Evolutionary conservation across 1,284 basidiomycete species (phyloP).

Genomic region (Cystobasidiaceae sp.): DNA sequence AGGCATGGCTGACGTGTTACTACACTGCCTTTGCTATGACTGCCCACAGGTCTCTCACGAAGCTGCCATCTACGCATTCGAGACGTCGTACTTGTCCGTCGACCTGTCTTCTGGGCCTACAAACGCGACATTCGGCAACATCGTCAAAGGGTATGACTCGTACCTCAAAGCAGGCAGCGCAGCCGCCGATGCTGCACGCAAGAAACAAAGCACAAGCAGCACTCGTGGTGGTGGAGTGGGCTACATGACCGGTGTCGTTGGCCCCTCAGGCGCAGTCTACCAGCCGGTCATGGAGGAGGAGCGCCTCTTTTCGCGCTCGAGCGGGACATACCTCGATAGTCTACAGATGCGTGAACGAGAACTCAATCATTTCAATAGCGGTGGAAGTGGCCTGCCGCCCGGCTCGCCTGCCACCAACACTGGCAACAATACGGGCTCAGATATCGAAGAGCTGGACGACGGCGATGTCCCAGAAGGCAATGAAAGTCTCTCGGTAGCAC

Average conservation of each 20-base stretch:
- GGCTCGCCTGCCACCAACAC: too few species aligned
- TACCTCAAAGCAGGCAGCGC: slow-evolving; percentile 45
- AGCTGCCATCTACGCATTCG: slow-evolving; percentile 51
- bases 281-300: slow-evolving; percentile 14
- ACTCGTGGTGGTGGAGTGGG: slow-evolving; percentile 18
- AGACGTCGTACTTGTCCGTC: slow-evolving; percentile 50
- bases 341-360: slow-evolving; percentile 20
- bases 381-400: neutral
- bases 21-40: neutral
- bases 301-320: slow-evolving; percentile 18
- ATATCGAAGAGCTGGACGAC: slow-evolving; percentile 19
- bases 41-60: slow-evolving; percentile 49
- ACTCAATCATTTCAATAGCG: slow-evolving; percentile 2
- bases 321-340: slow-evolving; percentile 17
- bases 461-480: slow-evolving; percentile 12
- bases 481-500: neutral
- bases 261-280: slow-evolving; percentile 2
- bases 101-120: slow-evolving; percentile 31
- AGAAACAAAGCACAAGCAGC: slow-evolving; percentile 5
- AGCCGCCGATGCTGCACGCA: slow-evolving; percentile 7
- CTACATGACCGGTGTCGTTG: slow-evolving; percentile 11
- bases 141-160: slow-evolving; percentile 50
- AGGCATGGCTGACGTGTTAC: neutral
- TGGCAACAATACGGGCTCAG: slow-evolving; percentile 15
- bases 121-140: slow-evolving; percentile 40